A percentile compares a stretch with the other conserved stretches of the same genome.
phyloP scores from a whole-genome alignment of 2,329 filamentous ascomycete species.

The Verticillium nonalfalfae region DNA sequence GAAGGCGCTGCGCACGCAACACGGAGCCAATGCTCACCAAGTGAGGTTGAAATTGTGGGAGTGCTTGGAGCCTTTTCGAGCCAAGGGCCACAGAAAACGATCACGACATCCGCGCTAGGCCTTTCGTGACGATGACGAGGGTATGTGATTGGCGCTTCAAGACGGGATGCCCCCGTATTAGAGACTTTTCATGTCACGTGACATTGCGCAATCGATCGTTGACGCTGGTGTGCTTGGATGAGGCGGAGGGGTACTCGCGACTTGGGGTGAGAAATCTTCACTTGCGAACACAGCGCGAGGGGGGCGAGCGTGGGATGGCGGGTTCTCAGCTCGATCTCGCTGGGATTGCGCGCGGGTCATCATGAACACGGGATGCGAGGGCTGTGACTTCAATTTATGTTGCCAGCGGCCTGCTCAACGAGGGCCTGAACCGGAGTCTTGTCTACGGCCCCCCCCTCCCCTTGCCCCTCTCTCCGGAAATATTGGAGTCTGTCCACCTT shows the following conservation, averaged over 20 bases:
- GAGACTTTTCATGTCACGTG: conserved; percentile 6
- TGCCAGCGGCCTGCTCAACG: not conserved
- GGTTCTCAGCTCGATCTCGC: not conserved
- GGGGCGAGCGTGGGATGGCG: not conserved
- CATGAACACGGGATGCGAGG: not conserved
- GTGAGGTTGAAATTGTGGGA: conserved; percentile 2
- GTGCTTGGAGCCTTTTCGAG: not conserved
- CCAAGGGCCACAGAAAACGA: conserved; percentile 14
- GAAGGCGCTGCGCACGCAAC: conserved; percentile 2
- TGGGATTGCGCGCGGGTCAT: not conserved
- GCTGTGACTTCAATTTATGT: not conserved
- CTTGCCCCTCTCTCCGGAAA: not conserved
- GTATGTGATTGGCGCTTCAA: conserved; percentile 26
- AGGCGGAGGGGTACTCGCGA: not conserved
- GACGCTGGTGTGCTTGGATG: not conserved
- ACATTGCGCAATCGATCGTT: conserved; percentile 8
- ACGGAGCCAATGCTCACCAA: not conserved
- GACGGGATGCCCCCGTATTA: conserved; percentile 9
- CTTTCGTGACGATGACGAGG: conserved; percentile 34
- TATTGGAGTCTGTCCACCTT: not conserved
- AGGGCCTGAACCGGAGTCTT: not conserved
- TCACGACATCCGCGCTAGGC: conserved; percentile 48
- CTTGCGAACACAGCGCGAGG: not conserved
- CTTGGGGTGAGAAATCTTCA: not conserved
- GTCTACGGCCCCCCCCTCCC: not conserved